Base-by-base conservation (phyloP, 352 stramenopile species). In the Phytopythium ostracodes region DNA sequence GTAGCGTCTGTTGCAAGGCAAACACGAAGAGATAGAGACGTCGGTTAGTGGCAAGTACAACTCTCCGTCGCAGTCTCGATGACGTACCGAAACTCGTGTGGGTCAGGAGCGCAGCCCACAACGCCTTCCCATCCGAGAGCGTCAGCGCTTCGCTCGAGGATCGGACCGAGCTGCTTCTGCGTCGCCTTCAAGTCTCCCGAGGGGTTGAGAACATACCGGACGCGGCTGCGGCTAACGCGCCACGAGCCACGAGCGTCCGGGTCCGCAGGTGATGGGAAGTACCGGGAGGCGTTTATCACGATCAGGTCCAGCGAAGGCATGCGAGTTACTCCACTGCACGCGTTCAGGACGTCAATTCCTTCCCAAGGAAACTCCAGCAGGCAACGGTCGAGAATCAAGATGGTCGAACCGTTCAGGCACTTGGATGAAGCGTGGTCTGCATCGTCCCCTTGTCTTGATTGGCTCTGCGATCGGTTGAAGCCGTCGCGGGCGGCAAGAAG, bases 321-420 rank as follows among this genome's bases (percentile, higher is more conserved):
- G 17, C 86, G 78, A 25, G 80, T 89, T 2, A 94, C 79, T 14
- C 71, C 66, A 8, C 62, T 57, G 20, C 65, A 75, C 31, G 59
- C 51, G 5, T 46, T 35, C 44, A 94, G 69, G 5, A 91, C 62
- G 33, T 87, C 78, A 22, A 96, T 62, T 1, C 71, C 84, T 85
- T 96, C 87, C 84, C 84, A 96, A 9, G 87, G 84, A 66, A 96
- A 91, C 49, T 85, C 76, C 47, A 91, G 76, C 17, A 94, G 53
- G 22, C 72, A 65, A 24, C 81, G 68, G 61, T 88, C 77, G 35
- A 92, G 72, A 9, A 93, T 73, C 36, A 94, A 60, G 56, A 93
- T 88, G 6, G 72, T 87, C 1, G 82, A 70, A 29, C 49, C 59
- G 9, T 42, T 27, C 2, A 59, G 20, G 10, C 36, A 11, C 24